These are phyloP conservation scores for Telfairia occidentalis DNA, from an alignment of 331 rosid species.

Conservation along the genomic window DNA sequence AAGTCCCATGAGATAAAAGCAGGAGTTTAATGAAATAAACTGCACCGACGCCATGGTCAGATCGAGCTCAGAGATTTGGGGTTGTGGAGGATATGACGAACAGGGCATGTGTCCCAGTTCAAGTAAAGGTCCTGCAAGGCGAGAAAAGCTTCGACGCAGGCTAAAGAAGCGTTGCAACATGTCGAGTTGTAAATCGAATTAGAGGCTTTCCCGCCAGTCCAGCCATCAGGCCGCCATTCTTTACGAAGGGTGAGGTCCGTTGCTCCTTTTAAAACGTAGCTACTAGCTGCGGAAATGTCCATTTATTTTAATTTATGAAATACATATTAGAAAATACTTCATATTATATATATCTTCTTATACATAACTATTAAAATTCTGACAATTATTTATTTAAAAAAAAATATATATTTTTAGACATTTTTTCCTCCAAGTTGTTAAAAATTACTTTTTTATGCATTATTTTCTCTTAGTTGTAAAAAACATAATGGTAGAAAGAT, in stretches of 20 bases:
- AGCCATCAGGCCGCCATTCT: neutral
- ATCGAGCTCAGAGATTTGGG: slow-evolving; percentile 16
- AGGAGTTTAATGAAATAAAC: slow-evolving; percentile 22
- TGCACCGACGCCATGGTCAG: slow-evolving; percentile 15
- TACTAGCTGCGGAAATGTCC: too few species aligned
- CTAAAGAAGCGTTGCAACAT: slow-evolving; percentile 16
- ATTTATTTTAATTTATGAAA: too few species aligned
- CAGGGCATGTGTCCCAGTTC: slow-evolving; percentile 18
- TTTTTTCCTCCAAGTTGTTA: too few species aligned
- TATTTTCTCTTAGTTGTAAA: too few species aligned
- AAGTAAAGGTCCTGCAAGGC: slow-evolving; percentile 2
- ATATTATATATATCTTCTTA: too few species aligned
- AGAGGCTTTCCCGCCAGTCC: neutral
- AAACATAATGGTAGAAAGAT: too few species aligned
- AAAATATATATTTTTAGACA: too few species aligned
- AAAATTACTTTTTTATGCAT: too few species aligned
- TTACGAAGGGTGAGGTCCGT: neutral
- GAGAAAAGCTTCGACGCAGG: neutral
- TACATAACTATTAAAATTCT: too few species aligned
- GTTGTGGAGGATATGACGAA: neutral
- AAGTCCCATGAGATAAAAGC: slow-evolving; percentile 31
- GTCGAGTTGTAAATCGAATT: neutral
- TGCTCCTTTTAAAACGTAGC: neutral
- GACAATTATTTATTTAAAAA: too few species aligned
- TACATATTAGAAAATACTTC: too few species aligned